Base-by-base conservation (phyloP, 1,139 yeast species). In the Saccharomyces hybrid region DNA sequence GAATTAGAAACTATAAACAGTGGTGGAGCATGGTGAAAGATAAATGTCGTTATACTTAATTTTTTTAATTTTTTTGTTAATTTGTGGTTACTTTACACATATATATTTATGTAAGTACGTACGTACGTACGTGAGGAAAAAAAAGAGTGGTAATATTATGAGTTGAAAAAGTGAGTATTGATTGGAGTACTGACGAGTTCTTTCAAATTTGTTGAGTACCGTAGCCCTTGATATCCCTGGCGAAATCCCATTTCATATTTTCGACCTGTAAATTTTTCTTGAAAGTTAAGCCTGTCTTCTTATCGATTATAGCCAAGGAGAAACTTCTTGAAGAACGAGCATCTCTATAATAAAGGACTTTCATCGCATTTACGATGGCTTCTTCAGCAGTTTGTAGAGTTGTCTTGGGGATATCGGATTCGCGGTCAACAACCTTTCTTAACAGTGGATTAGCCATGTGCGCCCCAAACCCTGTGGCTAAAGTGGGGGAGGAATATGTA, bases 391-490 rank as follows among this genome's bases (percentile, higher is more conserved):
- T 82, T 57, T 78, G 85, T 67, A 88, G 88, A 34, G 81, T 75
- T 28, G 93, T 80, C 49, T 83, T 81, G 53, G 71, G 73, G 29
- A 76, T 81, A 63, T 90, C 97, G 42, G 80, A 83, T 62, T 91
- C 97, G 49, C 77, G 75, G 56, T 91, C 96, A 51, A 87, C 88
- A 58, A 86, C 78, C 69, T 87, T 83, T 75, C 99, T 85, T 70
- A 95, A 78, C 62, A 95, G 75, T 38, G 99, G 99, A 48, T 90
- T 75, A 3, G 99, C 99, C 71, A 95, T 78, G 71, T 95, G 93
- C 11, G 96, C 86, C 56, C 99, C 99, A 71, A 91, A 93, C 1
- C 99, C 99, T 1, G 99, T 91, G 51, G 98, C 97, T 58, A 95
- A 75, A 3, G 96, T 79, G 38, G 97, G 95, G 0, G 98, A 80